Evolutionary conservation across 169 alveolate species (phyloP).

Genomic region (Plasmodium adleri): DNA sequence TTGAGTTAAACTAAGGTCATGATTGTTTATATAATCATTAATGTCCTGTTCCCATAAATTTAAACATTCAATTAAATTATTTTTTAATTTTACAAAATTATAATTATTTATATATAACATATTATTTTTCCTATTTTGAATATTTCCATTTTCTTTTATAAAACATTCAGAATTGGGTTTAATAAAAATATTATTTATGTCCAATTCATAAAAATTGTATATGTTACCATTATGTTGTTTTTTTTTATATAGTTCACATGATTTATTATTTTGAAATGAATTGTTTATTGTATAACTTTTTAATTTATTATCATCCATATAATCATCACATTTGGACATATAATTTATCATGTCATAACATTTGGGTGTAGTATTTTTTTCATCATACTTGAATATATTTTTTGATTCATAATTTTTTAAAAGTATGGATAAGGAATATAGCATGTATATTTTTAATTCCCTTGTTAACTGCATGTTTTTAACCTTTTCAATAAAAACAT

Average conservation of each 20-base stretch:
- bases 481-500: conserved; percentile 42
- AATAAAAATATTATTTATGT: conserved; percentile 54
- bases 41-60: conserved; percentile 56
- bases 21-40: conserved; percentile 43
- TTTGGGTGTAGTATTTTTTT: too few relatives aligned
- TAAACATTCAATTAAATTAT: conserved; percentile 24
- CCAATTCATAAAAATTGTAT: conserved; percentile 37
- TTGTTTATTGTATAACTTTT: too few relatives aligned
- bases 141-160: not conserved
- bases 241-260: too few relatives aligned
- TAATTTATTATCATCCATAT: too few relatives aligned
- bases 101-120: not conserved
- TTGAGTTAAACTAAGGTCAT: conserved; percentile 46
- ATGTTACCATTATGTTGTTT: conserved; percentile 10
- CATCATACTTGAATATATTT: too few relatives aligned
- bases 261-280: too few relatives aligned
- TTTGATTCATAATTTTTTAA: conserved; percentile 56
- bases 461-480: conserved; percentile 24
- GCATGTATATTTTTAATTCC: conserved; percentile 60
- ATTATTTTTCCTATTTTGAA: conserved; percentile 13
- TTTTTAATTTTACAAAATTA: conserved; percentile 25
- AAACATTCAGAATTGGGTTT: conserved; percentile 15
- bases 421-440: conserved; percentile 63
- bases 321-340: too few relatives aligned
- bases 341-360: too few relatives aligned